A percentile compares a stretch with the other conserved stretches of the same genome.
Evolutionary conservation across 2,329 filamentous ascomycete species (phyloP).

Genomic region (Aureobasidium namibiae): DNA sequence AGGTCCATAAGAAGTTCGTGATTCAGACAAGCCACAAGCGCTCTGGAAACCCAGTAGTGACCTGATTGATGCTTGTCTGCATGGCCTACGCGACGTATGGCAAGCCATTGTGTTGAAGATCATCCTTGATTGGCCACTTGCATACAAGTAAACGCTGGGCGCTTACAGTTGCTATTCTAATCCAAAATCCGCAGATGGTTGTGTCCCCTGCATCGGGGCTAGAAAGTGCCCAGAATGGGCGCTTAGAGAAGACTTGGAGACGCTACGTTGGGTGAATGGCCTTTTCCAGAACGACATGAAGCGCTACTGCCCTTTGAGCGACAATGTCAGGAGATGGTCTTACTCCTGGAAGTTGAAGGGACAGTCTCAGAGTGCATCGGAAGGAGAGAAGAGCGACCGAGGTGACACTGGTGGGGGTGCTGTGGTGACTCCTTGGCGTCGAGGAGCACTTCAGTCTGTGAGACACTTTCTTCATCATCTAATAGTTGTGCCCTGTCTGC

Average conservation of each 20-base stretch:
- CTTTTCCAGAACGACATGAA: neutral
- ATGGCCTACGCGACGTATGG: neutral
- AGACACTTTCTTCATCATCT: neutral
- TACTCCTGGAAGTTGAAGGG: too few species aligned
- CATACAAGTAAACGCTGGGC: slow-evolving; percentile 2
- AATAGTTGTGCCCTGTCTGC: neutral
- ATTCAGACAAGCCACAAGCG: slow-evolving; percentile 6
- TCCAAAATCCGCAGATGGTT: neutral
- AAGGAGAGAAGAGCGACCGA: neutral
- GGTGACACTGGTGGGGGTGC: neutral
- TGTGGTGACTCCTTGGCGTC: neutral
- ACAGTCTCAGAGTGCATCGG: neutral
- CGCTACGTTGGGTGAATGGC: neutral
- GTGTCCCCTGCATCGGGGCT: slow-evolving; percentile 10
- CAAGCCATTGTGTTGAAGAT: neutral
- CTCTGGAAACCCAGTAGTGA: neutral
- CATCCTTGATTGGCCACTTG: neutral
- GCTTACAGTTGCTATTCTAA: slow-evolving; percentile 12
- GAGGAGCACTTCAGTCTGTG: neutral
- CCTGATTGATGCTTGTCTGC: neutral
- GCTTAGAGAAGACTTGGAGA: neutral
- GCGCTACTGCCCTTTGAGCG: neutral
- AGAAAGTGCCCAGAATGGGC: neutral
- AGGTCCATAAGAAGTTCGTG: neutral
- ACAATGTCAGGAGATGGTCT: neutral